Base-by-base conservation (phyloP, 352 stramenopile genomes). In the Globisporangium perplexum region DNA sequence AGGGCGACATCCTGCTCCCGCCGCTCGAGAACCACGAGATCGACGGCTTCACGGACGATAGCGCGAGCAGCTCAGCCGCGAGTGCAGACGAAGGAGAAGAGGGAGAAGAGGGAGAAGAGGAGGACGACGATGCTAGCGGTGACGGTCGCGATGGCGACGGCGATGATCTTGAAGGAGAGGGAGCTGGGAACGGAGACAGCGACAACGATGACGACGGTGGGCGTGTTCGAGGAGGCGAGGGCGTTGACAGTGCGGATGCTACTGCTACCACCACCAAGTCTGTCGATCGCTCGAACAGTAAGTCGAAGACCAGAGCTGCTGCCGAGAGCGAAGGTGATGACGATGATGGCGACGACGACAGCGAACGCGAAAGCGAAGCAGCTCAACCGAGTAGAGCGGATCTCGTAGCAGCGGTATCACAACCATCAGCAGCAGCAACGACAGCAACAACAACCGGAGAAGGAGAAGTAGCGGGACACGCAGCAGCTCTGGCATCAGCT, bases 21-120 rank as follows among this genome's bases (percentile, higher is more conserved):
- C 74, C 77, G 30, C 66, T 65, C 12, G 70, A 62, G 14, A 72
- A 77, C 46, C 66, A 90, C 47, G 80, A 88, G 54, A 83, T 88
- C 33, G 79, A 91, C 50, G 83, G 77, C 8, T 76, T 90, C 60
- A 93, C 83, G 1, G 83, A 93, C 39, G 77, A 93, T 45, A 89
- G 80, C 41, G 80, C 77, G 3, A 88, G 69, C 47, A 76, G 64
- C 23, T 93, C 83, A 6, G 83, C 72, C 10, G 77, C 70, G 3
- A 88, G 77, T 47, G 73, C 59, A 0, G 72, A 89, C 1, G 71
- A 77, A 14, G 68, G 46, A 10, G 63, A 67, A 7, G 60, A 42
- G 14, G 47, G 39, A 7, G 57, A 62, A 2, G 62, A 68, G 15
- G 69, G 62, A 10, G 63, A 63, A 0, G 47, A 30, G 31, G 17